phyloP scores from a whole-genome alignment of 176 grass and related monocot genomes.

The Echinochloa phyllopogon region DNA sequence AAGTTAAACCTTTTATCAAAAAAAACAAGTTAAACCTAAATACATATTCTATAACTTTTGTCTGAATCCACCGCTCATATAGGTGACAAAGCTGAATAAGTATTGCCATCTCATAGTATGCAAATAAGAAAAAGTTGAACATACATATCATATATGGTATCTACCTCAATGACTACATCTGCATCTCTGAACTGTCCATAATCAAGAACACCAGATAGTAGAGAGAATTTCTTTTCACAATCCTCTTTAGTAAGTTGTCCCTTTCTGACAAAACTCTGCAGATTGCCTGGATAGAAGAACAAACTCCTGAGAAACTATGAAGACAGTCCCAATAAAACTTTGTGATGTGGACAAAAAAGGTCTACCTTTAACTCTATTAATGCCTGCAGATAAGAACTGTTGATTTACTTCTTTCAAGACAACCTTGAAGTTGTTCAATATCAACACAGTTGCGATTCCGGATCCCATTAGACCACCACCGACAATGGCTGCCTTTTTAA shows the following conservation, averaged over 20 bases:
- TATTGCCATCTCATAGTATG: background rate
- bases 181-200: slow-evolving; percentile 83
- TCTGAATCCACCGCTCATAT: slow-evolving; percentile 9
- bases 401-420: slow-evolving; percentile 88
- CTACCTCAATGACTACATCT: slow-evolving; percentile 84
- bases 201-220: slow-evolving; percentile 78
- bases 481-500: slow-evolving; percentile 72
- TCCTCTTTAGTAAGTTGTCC: slow-evolving; percentile 64
- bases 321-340: slow-evolving; percentile 22
- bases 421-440: slow-evolving; percentile 67
- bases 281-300: slow-evolving; percentile 63
- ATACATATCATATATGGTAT: slow-evolving; percentile 2
- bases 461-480: slow-evolving; percentile 85
- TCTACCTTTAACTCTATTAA: slow-evolving; percentile 82
- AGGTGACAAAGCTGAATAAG: slow-evolving; percentile 23
- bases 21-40: background rate
- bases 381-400: slow-evolving; percentile 58
- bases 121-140: slow-evolving; percentile 12
- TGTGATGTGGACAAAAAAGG: background rate
- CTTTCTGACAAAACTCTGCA: slow-evolving; percentile 70
- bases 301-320: slow-evolving; percentile 27
- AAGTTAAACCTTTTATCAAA: background rate
- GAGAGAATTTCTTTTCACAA: slow-evolving; percentile 65
- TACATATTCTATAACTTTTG: slow-evolving; percentile 6
- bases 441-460: slow-evolving; percentile 82